Evolutionary conservation across 495 filamentous ascomycete species (phyloP), one percentile per base, ranked within the genome.

Genomic region (Aspergillus ostianus): DNA sequence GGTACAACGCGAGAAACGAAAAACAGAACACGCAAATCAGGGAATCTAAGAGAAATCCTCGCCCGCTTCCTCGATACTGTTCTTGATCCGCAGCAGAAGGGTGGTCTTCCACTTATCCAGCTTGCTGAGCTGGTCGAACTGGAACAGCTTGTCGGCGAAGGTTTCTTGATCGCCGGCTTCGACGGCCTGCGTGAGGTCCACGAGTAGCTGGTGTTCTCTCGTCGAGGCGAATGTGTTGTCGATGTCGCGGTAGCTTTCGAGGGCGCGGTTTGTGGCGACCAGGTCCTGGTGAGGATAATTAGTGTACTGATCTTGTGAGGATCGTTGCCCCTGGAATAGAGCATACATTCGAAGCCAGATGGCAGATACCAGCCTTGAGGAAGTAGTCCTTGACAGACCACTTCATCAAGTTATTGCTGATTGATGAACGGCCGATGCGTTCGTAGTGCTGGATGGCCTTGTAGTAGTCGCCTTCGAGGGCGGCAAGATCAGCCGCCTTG

Each of bases 61-160:
- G 5, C 81, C 86, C 59, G 85, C 80, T 68, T 85, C 84, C 77
- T 91, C 88, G 66, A 95, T 93, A 53, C 76, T 80, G 67, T 85
- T 86, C 84, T 97, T 96, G 66, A 97, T 79, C 67, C 86, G 82
- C 66, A 96, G 71, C 52, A 96, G 74, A 44, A 97, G 81, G 44
- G 88, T 91, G 56, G 89, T 95, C 87, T 96, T 93, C 93, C 93
- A 97, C 79, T 92, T 92, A 68, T 96, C 91, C 67, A 97, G 76
- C 77, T 91, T 90, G 75, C 88, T 93, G 78, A 96, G 80, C 78
- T 93, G 90, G 73, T 96, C 90, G 68, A 80, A 97, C 64, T 90
- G 84, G 75, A 88, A 93, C 53, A 96, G 77, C 76, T 91, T 92
- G 67, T 95, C 91, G 12, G 86, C 85, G 63, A 94, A 98, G 36